Percentiles rank a stretch among this genome's conserved stretches.
Conservation (phyloP, 768 basidiomycete genomes). For the Infundibulicybe gibba region DNA sequence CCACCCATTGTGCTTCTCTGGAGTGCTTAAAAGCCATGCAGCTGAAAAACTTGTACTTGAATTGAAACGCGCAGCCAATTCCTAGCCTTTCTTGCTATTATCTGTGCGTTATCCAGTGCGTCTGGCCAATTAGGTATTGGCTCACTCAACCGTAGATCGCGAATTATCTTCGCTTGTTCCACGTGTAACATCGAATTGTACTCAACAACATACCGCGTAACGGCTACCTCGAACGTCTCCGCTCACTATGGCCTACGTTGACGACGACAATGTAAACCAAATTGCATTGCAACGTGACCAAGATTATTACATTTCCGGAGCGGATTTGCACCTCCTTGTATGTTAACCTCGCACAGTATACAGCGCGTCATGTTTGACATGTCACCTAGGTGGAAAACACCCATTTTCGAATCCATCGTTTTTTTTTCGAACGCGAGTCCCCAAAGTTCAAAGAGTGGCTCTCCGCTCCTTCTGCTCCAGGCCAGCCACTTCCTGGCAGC, state of each 20-base stretch:
- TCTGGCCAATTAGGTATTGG: too few relatives aligned
- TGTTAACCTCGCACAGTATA: conserved; percentile 11
- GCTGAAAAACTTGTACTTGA: too few relatives aligned
- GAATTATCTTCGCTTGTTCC: too few relatives aligned
- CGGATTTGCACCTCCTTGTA: conserved; percentile 53
- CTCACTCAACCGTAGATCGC: too few relatives aligned
- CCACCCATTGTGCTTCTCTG: too few relatives aligned
- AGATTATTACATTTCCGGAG: conserved; percentile 50
- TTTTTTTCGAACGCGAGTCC: conserved; percentile 64
- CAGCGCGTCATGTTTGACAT: not conserved
- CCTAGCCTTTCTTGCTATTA: too few relatives aligned
- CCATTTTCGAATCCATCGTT: conserved; percentile 55
- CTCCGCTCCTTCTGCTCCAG: conserved; percentile 22
- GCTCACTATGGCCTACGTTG: not conserved
- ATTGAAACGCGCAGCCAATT: too few relatives aligned
- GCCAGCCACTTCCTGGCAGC: conserved; percentile 28
- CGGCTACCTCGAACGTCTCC: too few relatives aligned
- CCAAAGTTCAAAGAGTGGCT: conserved; percentile 37
- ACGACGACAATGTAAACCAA: conserved; percentile 11
- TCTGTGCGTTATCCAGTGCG: too few relatives aligned
- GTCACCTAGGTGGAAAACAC: conserved; percentile 49
- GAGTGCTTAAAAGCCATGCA: too few relatives aligned
- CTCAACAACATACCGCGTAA: too few relatives aligned
- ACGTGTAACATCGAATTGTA: too few relatives aligned
- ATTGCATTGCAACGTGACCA: conserved; percentile 19